Evolutionary conservation across 768 basidiomycete genomes (phyloP).

Genomic region (Lactifluus subvellereus): DNA sequence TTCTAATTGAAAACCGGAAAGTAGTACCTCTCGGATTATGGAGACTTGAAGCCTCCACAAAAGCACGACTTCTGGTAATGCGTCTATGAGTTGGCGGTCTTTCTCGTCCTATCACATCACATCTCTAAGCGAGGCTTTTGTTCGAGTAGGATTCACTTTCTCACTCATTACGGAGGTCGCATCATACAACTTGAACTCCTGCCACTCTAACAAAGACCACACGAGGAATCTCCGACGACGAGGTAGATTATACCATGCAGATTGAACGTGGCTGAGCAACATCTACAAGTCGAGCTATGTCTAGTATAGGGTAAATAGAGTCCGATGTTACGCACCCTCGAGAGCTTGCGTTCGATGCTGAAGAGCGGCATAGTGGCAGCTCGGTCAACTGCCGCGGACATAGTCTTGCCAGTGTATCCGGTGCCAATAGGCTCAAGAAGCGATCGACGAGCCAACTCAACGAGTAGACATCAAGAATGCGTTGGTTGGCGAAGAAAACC

Average conservation of each 20-base stretch:
- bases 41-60: conserved; percentile 46
- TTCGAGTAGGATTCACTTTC: conserved; percentile 11
- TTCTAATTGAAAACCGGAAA: conserved; percentile 73
- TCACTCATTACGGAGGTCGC: conserved; percentile 31
- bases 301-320: neutral
- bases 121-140: neutral
- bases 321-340: conserved; percentile 31
- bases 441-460: conserved; percentile 51
- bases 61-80: conserved; percentile 43
- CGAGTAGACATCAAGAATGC: conserved; percentile 37
- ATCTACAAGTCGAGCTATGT: conserved; percentile 37
- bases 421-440: conserved; percentile 45
- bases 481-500: conserved; percentile 1
- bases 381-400: conserved; percentile 38
- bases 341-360: conserved; percentile 37
- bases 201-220: conserved; percentile 63
- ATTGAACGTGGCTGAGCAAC: conserved; percentile 51
- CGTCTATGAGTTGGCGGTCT: conserved; percentile 13
- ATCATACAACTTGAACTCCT: conserved; percentile 55
- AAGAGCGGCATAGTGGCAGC: conserved; percentile 34
- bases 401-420: conserved; percentile 43
- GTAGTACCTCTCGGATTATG: conserved; percentile 57
- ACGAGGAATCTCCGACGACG: conserved; percentile 59
- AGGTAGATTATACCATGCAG: conserved; percentile 63
- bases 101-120: conserved; percentile 18